Percentiles rank a stretch among this genome's conserved stretches.
Conservation (phyloP, 2,329 filamentous ascomycete genomes). For the Exophiala alcalophila region DNA sequence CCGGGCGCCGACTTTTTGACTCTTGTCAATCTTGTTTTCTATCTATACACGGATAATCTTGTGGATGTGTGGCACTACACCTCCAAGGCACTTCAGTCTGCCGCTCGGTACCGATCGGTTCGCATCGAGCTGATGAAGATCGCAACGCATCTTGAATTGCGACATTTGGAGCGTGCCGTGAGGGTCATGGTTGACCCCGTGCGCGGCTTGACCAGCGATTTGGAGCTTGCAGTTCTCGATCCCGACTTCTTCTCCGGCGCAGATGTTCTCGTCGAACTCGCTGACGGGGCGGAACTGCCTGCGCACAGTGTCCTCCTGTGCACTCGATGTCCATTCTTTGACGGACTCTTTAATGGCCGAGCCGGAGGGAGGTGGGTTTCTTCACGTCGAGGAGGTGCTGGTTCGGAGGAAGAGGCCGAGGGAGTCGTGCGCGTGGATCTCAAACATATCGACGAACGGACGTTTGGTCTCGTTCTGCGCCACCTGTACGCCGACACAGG, state of each 20-base stretch:
- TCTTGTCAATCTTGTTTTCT: constrained; percentile 74
- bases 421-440: constrained; percentile 70
- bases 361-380: constrained; percentile 81
- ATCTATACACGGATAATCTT: constrained; percentile 73
- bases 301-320: constrained; percentile 79
- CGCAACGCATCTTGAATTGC: constrained; percentile 68
- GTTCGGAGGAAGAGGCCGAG: constrained; percentile 44
- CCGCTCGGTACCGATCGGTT: constrained; percentile 73
- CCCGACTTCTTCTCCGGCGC: constrained; percentile 71
- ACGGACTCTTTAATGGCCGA: constrained; percentile 83
- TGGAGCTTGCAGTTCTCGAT: constrained; percentile 67
- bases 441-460: constrained; percentile 69
- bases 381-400: constrained; percentile 56
- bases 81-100: constrained; percentile 61
- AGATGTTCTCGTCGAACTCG: constrained; percentile 75
- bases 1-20: constrained; percentile 71
- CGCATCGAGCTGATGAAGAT: constrained; percentile 83
- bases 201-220: constrained; percentile 64
- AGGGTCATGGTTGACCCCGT: constrained; percentile 68
- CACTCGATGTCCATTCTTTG: constrained; percentile 85
- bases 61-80: constrained; percentile 86
- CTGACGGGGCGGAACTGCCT: constrained; percentile 63
- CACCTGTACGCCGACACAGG: constrained; percentile 83
- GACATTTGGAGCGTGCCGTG: constrained; percentile 70
- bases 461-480: constrained; percentile 75